Base-by-base conservation (phyloP, 192 early-diverging fungal species). In the Kickxella alabastrina region DNA sequence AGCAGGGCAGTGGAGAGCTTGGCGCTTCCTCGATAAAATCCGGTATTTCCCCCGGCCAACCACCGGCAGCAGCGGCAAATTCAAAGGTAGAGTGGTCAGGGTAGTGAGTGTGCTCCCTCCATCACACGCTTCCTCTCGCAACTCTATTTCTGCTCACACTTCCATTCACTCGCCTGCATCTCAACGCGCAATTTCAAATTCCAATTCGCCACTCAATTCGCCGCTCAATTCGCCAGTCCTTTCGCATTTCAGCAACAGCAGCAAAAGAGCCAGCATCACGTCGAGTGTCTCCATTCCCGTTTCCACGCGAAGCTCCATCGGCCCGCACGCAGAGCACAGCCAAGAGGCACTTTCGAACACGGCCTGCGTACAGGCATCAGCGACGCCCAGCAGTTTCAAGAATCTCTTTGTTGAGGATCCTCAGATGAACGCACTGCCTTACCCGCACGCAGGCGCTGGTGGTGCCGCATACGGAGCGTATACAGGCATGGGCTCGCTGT, bases 101-200 rank as follows among this genome's bases (percentile, higher is more conserved):
- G 60, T 53, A 32, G 57, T 64, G 26, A 29, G 52, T 3, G 22
- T 51, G 32, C 40, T 52, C 22, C 50, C 69, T 6, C 62, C 69
- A 14, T 25, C 49, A 10, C 49, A 50, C 12, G 17, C 53, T 9
- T 44, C 55, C 17, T n/a, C 55, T 24, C 37, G 26, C 18, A 62
- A 50, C 29, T 59, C 70, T 40, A 40, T 44, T 34, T 73, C 70
- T 10, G 47, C 54, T 18, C 41, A 39, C 23, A 43, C 52, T 24
- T 59, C 64, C 59, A 43, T 58, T 37, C 57, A 58, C 57, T 67
- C 57, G 37, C 57, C 57, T 14, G 56, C 48, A 15, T 63, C 61
- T 5, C 61, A 56, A 31, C 43, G 40, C 27, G 43, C 18, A 35
- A 26, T 27, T 12, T 19, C 49, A 27, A 13, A 15, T 12, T 10